These are phyloP conservation scores for Neofusicoccum ribis DNA, from an alignment of 2,329 filamentous ascomycete species.

Conservation along the genomic window DNA sequence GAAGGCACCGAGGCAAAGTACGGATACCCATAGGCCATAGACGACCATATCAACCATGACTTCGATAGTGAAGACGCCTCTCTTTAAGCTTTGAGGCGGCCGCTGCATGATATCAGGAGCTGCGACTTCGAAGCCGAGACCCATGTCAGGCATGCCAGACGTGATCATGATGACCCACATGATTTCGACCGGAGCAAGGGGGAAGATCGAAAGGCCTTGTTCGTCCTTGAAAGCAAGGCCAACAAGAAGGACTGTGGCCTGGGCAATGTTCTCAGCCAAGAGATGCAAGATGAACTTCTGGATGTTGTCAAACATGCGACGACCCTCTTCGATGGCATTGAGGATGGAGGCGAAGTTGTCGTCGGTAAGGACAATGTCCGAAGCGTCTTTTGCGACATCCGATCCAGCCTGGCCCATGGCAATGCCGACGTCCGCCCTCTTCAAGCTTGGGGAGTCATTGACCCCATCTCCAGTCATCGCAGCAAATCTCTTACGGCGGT, in stretches of 20 bases:
- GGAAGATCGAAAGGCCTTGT: slow-evolving; percentile 74
- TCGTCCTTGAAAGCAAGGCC: slow-evolving; percentile 79
- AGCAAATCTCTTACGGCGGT: slow-evolving; percentile 38
- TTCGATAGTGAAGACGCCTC: slow-evolving; percentile 73
- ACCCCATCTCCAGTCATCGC: slow-evolving; percentile 47
- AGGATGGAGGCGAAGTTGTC: slow-evolving; percentile 46
- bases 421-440: slow-evolving; percentile 42
- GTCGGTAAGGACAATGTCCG: slow-evolving; percentile 43
- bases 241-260: slow-evolving; percentile 77
- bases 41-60: slow-evolving; percentile 77
- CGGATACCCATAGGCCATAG: slow-evolving; percentile 78
- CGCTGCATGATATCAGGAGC: slow-evolving; percentile 75
- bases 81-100: slow-evolving; percentile 68
- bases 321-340: slow-evolving; percentile 43
- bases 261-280: slow-evolving; percentile 77
- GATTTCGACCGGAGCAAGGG: slow-evolving; percentile 80
- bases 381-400: slow-evolving; percentile 43
- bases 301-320: slow-evolving; percentile 44
- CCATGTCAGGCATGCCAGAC: slow-evolving; percentile 83
- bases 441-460: slow-evolving; percentile 43
- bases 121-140: slow-evolving; percentile 76
- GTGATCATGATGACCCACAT: slow-evolving; percentile 95
- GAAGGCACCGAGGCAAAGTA: slow-evolving; percentile 65
- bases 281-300: slow-evolving; percentile 71
- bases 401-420: slow-evolving; percentile 42